phyloP scores from a whole-genome alignment of 352 stramenopile genomes.

The Phytophthora cajani region DNA sequence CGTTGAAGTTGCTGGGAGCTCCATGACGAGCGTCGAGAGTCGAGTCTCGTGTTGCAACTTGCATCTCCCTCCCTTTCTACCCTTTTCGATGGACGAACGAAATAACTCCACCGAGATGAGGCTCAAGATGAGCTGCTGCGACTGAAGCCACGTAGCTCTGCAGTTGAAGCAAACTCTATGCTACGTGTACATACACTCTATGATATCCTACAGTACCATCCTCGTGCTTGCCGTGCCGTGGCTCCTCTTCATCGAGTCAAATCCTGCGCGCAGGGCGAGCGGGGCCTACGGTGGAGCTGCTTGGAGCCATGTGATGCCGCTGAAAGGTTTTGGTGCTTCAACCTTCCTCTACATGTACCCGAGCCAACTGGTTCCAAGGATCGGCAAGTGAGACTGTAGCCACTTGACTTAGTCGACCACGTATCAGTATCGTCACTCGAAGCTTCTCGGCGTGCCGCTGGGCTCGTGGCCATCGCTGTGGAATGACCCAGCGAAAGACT shows the following conservation, averaged over 20 bases:
- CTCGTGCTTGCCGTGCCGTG: slow-evolving; percentile 3
- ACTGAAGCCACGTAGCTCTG: slow-evolving; percentile 13
- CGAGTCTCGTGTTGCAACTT: not conserved
- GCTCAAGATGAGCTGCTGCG: slow-evolving; percentile 1
- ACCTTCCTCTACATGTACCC: slow-evolving; percentile 2
- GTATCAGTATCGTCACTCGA: slow-evolving; percentile 13
- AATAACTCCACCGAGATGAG: not conserved
- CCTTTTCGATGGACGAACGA: slow-evolving; percentile 30
- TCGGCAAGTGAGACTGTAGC: slow-evolving; percentile 14
- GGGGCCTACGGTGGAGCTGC: slow-evolving; percentile 11
- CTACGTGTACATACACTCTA: not conserved
- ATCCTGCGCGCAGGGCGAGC: not conserved
- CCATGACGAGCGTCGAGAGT: not conserved
- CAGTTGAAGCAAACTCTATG: slow-evolving; percentile 22
- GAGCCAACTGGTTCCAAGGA: slow-evolving; percentile 19
- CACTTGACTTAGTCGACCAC: slow-evolving; percentile 15
- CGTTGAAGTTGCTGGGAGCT: slow-evolving; percentile 15
- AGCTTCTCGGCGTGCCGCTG: not conserved
- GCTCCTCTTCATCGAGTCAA: slow-evolving; percentile 15
- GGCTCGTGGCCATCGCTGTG: not conserved
- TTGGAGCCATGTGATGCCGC: slow-evolving; percentile 12
- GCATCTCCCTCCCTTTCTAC: not conserved
- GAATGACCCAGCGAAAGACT: not conserved
- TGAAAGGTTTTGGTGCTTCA: slow-evolving; percentile 11
- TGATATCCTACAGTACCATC: not conserved